Percentiles rank a stretch among this genome's conserved stretches.
Conservation (phyloP, 73 alveolate species). For the Tetrahymena thermophila region DNA sequence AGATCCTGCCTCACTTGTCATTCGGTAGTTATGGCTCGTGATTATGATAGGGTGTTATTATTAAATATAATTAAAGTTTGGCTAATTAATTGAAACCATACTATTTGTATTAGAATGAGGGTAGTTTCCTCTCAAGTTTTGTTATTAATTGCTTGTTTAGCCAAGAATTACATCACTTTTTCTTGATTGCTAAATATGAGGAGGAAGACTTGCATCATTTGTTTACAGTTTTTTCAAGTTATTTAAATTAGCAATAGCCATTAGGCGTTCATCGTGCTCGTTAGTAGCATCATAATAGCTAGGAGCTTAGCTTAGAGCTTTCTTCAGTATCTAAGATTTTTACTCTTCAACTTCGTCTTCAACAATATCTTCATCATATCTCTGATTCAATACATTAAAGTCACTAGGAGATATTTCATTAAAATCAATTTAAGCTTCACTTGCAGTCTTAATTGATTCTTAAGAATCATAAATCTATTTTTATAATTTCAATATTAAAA, state of each 20-base stretch:
- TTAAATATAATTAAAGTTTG: background rate
- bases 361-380: background rate
- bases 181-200: background rate
- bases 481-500: background rate
- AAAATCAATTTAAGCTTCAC: background rate
- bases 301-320: background rate
- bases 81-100: background rate
- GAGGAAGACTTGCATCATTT: background rate
- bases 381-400: background rate
- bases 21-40: background rate
- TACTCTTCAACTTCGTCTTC: background rate
- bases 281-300: background rate
- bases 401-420: background rate
- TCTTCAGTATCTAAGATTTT: background rate
- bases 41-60: background rate
- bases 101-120: background rate
- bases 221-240: background rate
- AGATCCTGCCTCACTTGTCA: background rate
- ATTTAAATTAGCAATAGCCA: background rate
- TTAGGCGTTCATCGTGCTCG: background rate
- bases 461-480: background rate
- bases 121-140: background rate
- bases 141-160: background rate
- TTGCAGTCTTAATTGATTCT: background rate
- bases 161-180: background rate